A percentile compares a stretch with the other conserved stretches of the same genome.
Evolutionary conservation across 2,329 filamentous ascomycete species (phyloP).

Genomic region (Cladosporium phlei): DNA sequence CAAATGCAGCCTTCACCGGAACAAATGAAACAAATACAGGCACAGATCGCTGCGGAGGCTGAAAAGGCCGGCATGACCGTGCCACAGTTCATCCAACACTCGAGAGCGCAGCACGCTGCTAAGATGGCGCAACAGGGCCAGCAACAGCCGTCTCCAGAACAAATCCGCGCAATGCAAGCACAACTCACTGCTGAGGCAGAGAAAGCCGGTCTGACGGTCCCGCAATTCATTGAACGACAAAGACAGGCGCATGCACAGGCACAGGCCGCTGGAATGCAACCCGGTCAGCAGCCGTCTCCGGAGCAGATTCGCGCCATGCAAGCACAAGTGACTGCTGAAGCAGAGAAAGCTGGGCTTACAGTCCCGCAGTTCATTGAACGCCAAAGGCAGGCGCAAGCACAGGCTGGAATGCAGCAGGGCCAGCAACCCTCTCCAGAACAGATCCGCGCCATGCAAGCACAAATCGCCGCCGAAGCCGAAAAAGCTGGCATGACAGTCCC

Average conservation of each 20-base stretch:
- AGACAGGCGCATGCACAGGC: conserved; percentile 54
- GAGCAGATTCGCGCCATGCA: conserved; percentile 85
- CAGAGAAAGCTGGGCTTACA: conserved; percentile 76
- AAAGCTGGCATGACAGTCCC: conserved; percentile 80
- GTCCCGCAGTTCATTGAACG: conserved; percentile 73
- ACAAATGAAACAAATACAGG: conserved; percentile 80
- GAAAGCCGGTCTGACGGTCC: conserved; percentile 77
- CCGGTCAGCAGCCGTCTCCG: conserved; percentile 59
- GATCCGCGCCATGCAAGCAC: conserved; percentile 75
- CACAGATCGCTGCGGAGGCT: conserved; percentile 76
- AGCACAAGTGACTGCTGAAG: conserved; percentile 74
- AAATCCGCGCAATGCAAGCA: conserved; percentile 77
- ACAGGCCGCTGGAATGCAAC: conserved; percentile 36
- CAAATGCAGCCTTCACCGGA: conserved; percentile 65
- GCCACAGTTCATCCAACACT: conserved; percentile 67
- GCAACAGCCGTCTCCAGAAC: conserved; percentile 69
- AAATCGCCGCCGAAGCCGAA: conserved; percentile 75
- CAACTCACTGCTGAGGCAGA: conserved; percentile 77
- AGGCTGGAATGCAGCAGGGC: conserved; percentile 25
- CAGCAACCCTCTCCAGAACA: conserved; percentile 73
- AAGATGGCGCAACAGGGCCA: conserved; percentile 29
- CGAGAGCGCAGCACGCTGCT: conserved; percentile 52
- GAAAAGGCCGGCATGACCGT: conserved; percentile 79
- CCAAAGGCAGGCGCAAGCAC: conserved; percentile 47
- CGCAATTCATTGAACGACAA: conserved; percentile 65